Base-by-base conservation (phyloP, 1,284 basidiomycete species). In the Ganoderma leucocontextum region DNA sequence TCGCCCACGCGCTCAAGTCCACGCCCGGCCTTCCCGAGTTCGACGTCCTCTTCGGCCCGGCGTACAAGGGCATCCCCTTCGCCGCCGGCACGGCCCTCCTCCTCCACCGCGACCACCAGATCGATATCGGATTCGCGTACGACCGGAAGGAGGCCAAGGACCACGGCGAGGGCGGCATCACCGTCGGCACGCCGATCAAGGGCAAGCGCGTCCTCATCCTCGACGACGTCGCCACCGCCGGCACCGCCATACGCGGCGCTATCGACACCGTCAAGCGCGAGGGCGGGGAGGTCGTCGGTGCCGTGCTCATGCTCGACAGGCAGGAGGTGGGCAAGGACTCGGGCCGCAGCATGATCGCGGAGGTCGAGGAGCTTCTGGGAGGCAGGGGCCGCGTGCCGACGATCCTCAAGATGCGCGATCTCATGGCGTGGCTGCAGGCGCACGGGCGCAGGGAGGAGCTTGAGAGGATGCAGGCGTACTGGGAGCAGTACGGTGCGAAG, bases 61-160 rank as follows among this genome's bases (percentile, higher is more conserved):
- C 98, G 3, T 99, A 99, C 86, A 99, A 99, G 83, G 97, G 96
- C 52, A 99, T 99, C 77, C 91, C 97, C 0, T 90, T 99, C 60
- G 97, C 96, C 0, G 94, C 97, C 0, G 90, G 94, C 59, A 96
- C 97, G 1, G 87, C 94, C 2, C 86, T 98, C 35, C 86, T 92
- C 39, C 85, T 99, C 42, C 86, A 91, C 70, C 85, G 89, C 42
- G 83, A 88, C 67, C 86, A 95, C 76, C 82, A 84, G 3, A 84
- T 91, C 60, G 84, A 91, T 59, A 89, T 96, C 38, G 93, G 93
- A 0, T 95, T 95, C 75, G 93, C 93, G 42, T 98, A 97, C 78
- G 97, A 99, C 80, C 87, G 97, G 53, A 99, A 99, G 82, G 98
- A 99, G 81, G 92, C 87, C 58, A 99, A 99, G 82, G 92, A 94